Conservation (phyloP, 176 grass and related monocot genomes). For the Zea luxurians region DNA sequence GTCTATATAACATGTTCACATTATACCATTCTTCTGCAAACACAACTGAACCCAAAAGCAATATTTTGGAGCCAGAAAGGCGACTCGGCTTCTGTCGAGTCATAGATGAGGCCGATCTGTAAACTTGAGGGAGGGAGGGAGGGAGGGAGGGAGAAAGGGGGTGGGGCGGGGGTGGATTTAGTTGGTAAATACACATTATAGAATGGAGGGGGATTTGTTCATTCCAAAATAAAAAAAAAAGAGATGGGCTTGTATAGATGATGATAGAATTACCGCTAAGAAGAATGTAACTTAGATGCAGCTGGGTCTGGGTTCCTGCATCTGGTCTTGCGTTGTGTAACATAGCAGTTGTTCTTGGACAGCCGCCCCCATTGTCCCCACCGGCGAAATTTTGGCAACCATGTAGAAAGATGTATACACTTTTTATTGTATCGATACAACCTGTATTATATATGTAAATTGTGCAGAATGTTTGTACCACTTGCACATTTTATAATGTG, state of each 20-base stretch:
- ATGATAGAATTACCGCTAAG: slow-evolving; percentile 31
- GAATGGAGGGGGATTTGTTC: slow-evolving; percentile 37
- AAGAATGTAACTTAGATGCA: slow-evolving; percentile 33
- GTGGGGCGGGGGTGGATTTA: slow-evolving; percentile 24
- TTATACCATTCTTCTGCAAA: slow-evolving; percentile 43
- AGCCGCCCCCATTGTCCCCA: neutral
- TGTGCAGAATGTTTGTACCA: slow-evolving; percentile 49
- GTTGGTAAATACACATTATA: slow-evolving; percentile 62
- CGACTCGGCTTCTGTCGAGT: neutral
- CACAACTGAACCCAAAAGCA: slow-evolving; percentile 22
- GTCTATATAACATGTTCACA: slow-evolving; percentile 25
- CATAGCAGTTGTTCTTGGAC: slow-evolving; percentile 37
- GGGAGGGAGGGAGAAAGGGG: neutral
- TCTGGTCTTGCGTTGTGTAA: slow-evolving; percentile 33
- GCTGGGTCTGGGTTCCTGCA: neutral
- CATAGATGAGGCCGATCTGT: slow-evolving; percentile 20
- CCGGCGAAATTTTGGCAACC: slow-evolving; percentile 18
- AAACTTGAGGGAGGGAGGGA: slow-evolving; percentile 26
- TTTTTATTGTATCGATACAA: slow-evolving; percentile 38
- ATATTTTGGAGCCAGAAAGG: slow-evolving; percentile 32
- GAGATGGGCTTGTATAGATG: slow-evolving; percentile 62
- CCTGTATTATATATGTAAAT: slow-evolving; percentile 28
- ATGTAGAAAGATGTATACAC: slow-evolving; percentile 34
- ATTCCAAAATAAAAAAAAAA: slow-evolving; percentile 43
- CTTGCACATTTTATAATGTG: slow-evolving; percentile 9